phyloP scores from a whole-genome alignment of 1,139 yeast species.

The Hyphopichia burtonii region DNA sequence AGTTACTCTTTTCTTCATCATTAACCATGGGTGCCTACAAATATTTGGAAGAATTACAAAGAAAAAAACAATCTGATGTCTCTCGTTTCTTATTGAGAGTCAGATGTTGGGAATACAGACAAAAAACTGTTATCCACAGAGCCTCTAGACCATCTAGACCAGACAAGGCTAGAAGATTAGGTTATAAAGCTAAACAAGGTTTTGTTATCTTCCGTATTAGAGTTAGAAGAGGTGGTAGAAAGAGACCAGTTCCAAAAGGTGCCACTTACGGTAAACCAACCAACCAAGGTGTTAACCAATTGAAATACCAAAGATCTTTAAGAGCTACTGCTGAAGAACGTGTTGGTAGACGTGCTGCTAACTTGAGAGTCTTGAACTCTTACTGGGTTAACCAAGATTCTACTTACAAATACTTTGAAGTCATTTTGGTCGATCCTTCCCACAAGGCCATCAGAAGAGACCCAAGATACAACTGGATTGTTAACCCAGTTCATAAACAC shows the following conservation, averaged over 20 bases:
- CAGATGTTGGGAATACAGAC: conserved; percentile 99
- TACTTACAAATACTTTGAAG: conserved; percentile 98
- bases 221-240: conserved; percentile 99
- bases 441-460: conserved; percentile 99
- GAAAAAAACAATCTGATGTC: conserved; percentile 99
- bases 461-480: conserved; percentile 99
- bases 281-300: conserved; percentile 99
- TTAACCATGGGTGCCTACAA: conserved; percentile 97
- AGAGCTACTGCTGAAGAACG: conserved; percentile 99
- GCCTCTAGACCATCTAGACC: conserved; percentile 99
- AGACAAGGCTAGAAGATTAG: conserved; percentile 99
- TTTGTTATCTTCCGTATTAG: conserved; percentile 97
- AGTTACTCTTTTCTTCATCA: conserved; percentile 10
- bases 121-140: conserved; percentile 97
- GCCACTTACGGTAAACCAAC: conserved; percentile 99
- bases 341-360: conserved; percentile 98
- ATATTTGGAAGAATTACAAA: conserved; percentile 98
- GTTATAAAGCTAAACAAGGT: conserved; percentile 99
- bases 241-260: conserved; percentile 99
- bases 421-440: conserved; percentile 93
- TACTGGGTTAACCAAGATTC: conserved; percentile 99
- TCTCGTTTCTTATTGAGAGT: conserved; percentile 98
- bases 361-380: conserved; percentile 98
- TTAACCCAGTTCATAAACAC: conserved; percentile 99
- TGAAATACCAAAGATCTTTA: conserved; percentile 98